phyloP scores from a whole-genome alignment of 2,329 filamentous ascomycete species.

The Davidsoniella neocaledoniae region DNA sequence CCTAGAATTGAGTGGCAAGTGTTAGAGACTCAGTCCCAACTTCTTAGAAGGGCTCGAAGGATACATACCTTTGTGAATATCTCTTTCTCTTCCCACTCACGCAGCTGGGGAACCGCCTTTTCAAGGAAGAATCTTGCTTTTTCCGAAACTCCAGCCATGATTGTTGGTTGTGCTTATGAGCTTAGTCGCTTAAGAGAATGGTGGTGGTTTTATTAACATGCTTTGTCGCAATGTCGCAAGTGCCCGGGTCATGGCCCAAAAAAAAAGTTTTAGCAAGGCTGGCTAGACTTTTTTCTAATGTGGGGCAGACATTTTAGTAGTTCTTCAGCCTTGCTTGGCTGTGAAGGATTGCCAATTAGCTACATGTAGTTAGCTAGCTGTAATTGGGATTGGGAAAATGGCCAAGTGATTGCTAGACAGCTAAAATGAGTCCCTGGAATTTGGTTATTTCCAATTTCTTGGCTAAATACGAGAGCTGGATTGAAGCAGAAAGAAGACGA shows the following conservation, averaged over 20 bases:
- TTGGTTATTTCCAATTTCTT: no score
- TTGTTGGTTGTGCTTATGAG: conserved; percentile 4
- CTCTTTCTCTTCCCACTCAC: conserved; percentile 80
- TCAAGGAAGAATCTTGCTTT: conserved; percentile 94
- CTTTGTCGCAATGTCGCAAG: conserved; percentile 7
- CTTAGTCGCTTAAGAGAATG: background rate
- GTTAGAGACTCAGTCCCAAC: background rate
- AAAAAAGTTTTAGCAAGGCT: conserved; percentile 6
- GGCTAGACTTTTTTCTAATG: background rate
- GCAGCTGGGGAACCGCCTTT: conserved; percentile 77
- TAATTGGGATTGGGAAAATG: no score
- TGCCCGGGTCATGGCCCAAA: conserved; percentile 11
- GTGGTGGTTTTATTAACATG: conserved; percentile 5
- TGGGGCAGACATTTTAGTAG: conserved; percentile 1
- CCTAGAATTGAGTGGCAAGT: conserved; percentile 28
- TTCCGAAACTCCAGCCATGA: conserved; percentile 72
- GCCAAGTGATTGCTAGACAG: no score
- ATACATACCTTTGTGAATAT: conserved; percentile 60
- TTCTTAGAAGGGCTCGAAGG: conserved; percentile 3
- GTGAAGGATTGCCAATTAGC: background rate
- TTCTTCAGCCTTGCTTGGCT: conserved; percentile 13
- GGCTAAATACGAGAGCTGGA: no score
- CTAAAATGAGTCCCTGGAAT: no score
- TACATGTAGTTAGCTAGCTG: no score
- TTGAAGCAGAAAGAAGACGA: background rate